Conservation (phyloP, 108 stramenopile species). For the Craspedostauros australis region DNA sequence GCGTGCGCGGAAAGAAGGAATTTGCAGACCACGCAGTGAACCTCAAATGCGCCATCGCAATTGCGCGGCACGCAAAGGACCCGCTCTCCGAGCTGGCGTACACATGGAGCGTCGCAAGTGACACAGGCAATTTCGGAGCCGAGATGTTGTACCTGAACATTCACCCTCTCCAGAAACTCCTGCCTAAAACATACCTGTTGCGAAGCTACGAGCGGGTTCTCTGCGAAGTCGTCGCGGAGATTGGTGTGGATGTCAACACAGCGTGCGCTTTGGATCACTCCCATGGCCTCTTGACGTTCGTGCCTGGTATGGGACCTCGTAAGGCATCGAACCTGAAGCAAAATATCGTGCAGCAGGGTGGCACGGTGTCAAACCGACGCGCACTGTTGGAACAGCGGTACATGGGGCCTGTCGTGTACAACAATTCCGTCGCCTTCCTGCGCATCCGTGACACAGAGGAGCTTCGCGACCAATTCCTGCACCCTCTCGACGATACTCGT, state of each 20-base stretch:
- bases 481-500: constrained; percentile 86
- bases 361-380: constrained; percentile 51
- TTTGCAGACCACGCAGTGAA: constrained; percentile 80
- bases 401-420: constrained; percentile 81
- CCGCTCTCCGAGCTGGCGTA: constrained; percentile 83
- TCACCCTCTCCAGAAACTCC: constrained; percentile 79
- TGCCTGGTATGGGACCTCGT: constrained; percentile 91
- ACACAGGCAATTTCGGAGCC: constrained; percentile 76
- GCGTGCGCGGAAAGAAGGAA: constrained; percentile 83
- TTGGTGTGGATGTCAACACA: constrained; percentile 88
- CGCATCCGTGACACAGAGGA: constrained; percentile 63
- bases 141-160: constrained; percentile 88
- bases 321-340: constrained; percentile 88
- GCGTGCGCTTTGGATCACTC: constrained; percentile 68
- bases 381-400: constrained; percentile 62
- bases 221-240: constrained; percentile 71
- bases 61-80: constrained; percentile 82
- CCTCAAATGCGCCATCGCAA: constrained; percentile 72
- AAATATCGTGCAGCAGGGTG: constrained; percentile 57
- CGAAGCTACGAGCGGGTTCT: constrained; percentile 82
- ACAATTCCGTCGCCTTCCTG: constrained; percentile 87
- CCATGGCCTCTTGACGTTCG: constrained; percentile 75
- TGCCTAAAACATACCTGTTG: constrained; percentile 70
- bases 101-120: constrained; percentile 87
- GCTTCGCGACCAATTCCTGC: constrained; percentile 48